phyloP scores from a whole-genome alignment of 345 rosid genomes.

The Acer yangbiense region DNA sequence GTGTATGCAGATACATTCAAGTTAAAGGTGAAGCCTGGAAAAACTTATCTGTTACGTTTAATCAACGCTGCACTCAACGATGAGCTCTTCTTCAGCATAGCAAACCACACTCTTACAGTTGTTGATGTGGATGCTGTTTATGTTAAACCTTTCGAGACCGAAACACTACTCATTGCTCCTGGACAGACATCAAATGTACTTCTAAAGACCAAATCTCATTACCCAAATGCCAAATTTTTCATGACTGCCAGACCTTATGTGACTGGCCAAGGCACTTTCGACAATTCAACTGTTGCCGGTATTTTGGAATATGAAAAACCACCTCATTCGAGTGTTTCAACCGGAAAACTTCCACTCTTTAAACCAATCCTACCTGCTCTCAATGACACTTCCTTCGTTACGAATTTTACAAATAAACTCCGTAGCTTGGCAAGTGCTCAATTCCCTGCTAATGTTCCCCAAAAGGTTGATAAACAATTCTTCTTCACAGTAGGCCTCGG shows the following conservation, averaged over 20 bases:
- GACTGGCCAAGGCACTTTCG: conserved; percentile 68
- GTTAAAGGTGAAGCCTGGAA: conserved; percentile 52
- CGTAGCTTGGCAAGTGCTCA: conserved; percentile 48
- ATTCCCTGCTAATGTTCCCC: conserved; percentile 69
- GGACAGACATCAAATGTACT: conserved; percentile 54
- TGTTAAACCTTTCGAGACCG: conserved; percentile 46
- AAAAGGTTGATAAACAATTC: conserved; percentile 51
- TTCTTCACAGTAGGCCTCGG: conserved; percentile 73
- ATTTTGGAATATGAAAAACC: conserved; percentile 42
- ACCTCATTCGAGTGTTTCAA: conserved; percentile 27
- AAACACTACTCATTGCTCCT: conserved; percentile 44
- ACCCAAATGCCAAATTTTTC: conserved; percentile 52
- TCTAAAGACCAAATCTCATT: conserved; percentile 38
- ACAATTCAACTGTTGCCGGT: conserved; percentile 54
- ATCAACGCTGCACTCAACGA: conserved; percentile 59
- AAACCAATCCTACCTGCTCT: conserved; percentile 58
- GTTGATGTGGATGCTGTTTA: conserved; percentile 50
- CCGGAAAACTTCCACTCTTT: conserved; percentile 44
- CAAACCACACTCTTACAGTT: conserved; percentile 48
- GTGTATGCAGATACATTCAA: conserved; percentile 39
- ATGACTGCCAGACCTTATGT: conserved; percentile 66
- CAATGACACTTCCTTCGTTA: conserved; percentile 59
- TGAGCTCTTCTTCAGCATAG: conserved; percentile 58
- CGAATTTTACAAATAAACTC: conserved; percentile 48
- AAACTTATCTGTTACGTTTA: conserved; percentile 45